Percentiles rank a stretch among this genome's conserved stretches.
Evolutionary conservation across 768 basidiomycete species (phyloP).

Genomic region (Infundibulicybe gibba): DNA sequence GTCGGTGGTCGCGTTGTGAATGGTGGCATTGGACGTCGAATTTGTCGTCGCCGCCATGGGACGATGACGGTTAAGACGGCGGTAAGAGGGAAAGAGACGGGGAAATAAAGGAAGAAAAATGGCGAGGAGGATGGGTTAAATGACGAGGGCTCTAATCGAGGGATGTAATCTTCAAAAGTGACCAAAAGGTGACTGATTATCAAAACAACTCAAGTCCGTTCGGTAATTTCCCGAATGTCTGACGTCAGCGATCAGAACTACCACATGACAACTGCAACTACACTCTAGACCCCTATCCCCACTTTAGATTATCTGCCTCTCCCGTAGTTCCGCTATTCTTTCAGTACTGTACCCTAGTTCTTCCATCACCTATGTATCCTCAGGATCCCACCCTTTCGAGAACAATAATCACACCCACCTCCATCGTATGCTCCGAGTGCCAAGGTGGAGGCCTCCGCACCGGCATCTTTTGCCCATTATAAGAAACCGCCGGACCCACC

Average conservation of each 20-base stretch:
- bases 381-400: constrained; percentile 4
- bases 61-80: constrained; percentile 12
- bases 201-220: constrained; percentile 13
- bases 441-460: constrained; percentile 80
- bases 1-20: no score
- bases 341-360: constrained; percentile 32
- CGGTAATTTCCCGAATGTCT: constrained; percentile 10
- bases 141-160: background rate
- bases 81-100: background rate
- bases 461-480: constrained; percentile 77
- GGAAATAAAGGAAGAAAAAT: background rate
- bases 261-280: constrained; percentile 15
- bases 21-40: no score
- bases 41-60: constrained; percentile 4
- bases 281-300: constrained; percentile 10
- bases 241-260: background rate
- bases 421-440: constrained; percentile 78
- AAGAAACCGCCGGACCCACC: constrained; percentile 77
- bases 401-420: constrained; percentile 37
- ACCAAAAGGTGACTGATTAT: constrained; percentile 14
- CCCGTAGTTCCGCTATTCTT: constrained; percentile 38
- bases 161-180: no score
- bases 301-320: constrained; percentile 29
- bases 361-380: constrained; percentile 32
- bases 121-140: constrained; percentile 5